Base-by-base conservation (phyloP, 768 basidiomycete species). In the Hemileccinum impolitum region DNA sequence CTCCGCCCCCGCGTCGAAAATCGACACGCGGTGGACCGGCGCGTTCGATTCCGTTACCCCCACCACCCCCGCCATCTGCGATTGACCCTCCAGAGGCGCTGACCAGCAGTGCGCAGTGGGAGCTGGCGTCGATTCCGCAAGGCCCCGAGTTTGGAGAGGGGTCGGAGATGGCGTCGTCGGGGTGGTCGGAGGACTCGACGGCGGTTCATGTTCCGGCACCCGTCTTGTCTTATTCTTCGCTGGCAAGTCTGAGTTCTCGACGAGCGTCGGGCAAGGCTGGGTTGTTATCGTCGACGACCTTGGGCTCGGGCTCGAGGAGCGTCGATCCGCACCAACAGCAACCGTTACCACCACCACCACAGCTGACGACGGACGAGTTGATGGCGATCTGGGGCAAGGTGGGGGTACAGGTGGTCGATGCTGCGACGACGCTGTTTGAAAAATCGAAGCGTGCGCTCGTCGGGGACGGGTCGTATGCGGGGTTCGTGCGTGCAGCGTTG, bases 381-480 rank as follows among this genome's bases (percentile, higher is more conserved):
- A 80, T 81, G 54, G 71, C 74, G 2, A 67, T 90, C 5, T 86
- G 86, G 79, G 80, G 80, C 5, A 80, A 82, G 25, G 81, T 89
- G 1, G 94, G 94, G 11, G 79, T 83, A 4, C 82, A 82, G 49
- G 75, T 95, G 3, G 79, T 81, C 59, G 82, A 89, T 55, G 75
- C 79, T 0, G 91, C 93, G 1, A 76, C 78, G 14, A 68, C 72
- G 35, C 63, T 94, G 44, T 79, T 75, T 53, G 87, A 88, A 31
- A 84, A 85, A 56, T 90, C 89, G 34, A 92, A 86, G 70, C 85
- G 80, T 66, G 63, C 75, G 8, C 74, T 92, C 35, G 77, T 94
- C 25, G 94, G 90, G 6, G 92, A 95, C 59, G 93, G 94, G 11
- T 84, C 87, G 38, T 85, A 88, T 48, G 71, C 76, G 3, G 91